phyloP scores from a whole-genome alignment of 192 early-diverging fungal species.

The Backusella macrospora region DNA sequence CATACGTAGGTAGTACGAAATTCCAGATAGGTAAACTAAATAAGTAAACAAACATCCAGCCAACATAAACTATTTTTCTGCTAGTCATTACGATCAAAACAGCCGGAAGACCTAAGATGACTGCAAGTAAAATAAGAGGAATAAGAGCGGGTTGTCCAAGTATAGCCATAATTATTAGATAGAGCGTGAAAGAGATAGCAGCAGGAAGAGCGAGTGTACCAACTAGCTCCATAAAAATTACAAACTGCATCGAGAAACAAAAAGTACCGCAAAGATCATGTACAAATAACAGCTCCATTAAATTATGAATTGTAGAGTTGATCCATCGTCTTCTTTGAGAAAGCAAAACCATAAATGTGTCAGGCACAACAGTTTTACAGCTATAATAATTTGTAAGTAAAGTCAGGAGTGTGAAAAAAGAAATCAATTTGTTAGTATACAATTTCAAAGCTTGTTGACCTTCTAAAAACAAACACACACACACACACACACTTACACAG shows the following conservation, averaged over 20 bases:
- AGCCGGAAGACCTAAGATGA: constrained; percentile 88
- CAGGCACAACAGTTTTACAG: constrained; percentile 78
- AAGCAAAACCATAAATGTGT: constrained; percentile 66
- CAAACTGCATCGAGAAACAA: constrained; percentile 96
- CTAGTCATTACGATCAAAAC: constrained; percentile 90
- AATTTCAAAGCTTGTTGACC: constrained; percentile 76
- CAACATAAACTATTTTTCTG: constrained; percentile 79
- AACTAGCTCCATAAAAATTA: constrained; percentile 92
- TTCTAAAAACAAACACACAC: constrained; percentile 65
- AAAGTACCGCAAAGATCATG: constrained; percentile 87
- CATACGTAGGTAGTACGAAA: constrained; percentile 75
- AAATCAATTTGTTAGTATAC: constrained; percentile 40
- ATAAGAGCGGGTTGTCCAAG: constrained; percentile 53
- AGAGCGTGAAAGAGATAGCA: constrained; percentile 84
- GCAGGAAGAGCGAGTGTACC: constrained; percentile 92
- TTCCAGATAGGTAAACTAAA: constrained; percentile 78
- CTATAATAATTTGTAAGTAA: constrained; percentile 11
- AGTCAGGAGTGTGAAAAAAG: background rate
- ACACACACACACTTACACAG: constrained; percentile 63
- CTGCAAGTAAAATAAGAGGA: constrained; percentile 73
- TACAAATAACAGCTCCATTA: constrained; percentile 81
- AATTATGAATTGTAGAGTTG: constrained; percentile 87
- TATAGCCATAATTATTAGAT: constrained; percentile 80
- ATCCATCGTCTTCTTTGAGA: constrained; percentile 90
- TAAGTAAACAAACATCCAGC: constrained; percentile 63